Evolutionary conservation across 164 flowering plant genomes (phyloP).

Genomic region (Tetracentron sinense): DNA sequence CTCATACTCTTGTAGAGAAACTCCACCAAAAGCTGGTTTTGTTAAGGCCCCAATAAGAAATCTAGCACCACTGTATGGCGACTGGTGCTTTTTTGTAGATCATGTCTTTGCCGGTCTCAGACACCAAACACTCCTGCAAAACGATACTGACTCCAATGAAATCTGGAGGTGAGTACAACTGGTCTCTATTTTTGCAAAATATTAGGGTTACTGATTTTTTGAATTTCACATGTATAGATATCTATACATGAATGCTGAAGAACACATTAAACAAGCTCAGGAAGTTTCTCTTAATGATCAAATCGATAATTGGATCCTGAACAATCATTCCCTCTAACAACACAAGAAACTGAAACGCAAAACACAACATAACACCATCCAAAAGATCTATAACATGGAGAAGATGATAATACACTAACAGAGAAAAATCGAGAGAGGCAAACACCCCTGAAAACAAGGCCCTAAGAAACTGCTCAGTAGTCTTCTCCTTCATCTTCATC

Average conservation of each 20-base stretch:
- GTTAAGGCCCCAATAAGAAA: too few relatives aligned
- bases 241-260: too few relatives aligned
- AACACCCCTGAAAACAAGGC: background rate
- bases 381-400: background rate
- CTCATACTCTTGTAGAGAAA: too few relatives aligned
- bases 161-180: background rate
- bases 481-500: conserved; percentile 62
- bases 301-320: background rate
- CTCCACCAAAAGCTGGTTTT: too few relatives aligned
- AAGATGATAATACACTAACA: background rate
- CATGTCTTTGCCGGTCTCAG: too few relatives aligned
- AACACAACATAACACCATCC: background rate
- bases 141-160: too few relatives aligned
- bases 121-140: too few relatives aligned
- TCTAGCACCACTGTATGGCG: too few relatives aligned
- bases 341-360: background rate
- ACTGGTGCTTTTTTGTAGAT: too few relatives aligned
- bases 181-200: background rate
- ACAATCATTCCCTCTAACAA: background rate
- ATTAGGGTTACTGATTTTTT: background rate
- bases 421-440: background rate
- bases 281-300: too few relatives aligned
- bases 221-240: too few relatives aligned
- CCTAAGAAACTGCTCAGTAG: conserved; percentile 23
- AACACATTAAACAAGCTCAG: too few relatives aligned